Evolutionary conservation across 306 rosid genomes (phyloP).

Genomic region (Cucurbita maxima): DNA sequence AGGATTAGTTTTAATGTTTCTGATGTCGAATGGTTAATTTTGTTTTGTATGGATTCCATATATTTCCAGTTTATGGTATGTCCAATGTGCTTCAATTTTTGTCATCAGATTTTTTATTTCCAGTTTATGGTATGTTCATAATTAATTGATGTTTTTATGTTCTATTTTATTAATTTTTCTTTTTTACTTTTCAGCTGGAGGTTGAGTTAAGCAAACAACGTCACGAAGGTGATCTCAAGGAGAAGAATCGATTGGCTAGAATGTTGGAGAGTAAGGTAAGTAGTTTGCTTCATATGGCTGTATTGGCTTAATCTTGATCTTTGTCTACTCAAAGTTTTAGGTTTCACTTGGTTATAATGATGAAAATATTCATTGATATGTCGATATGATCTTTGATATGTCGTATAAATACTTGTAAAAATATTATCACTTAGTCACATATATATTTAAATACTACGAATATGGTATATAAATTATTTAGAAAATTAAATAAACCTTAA

Average conservation of each 20-base stretch:
- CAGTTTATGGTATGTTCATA: neutral
- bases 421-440: too few species aligned
- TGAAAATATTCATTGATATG: too few species aligned
- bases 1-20: neutral
- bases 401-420: too few species aligned
- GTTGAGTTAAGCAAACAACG: constrained; percentile 62
- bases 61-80: neutral
- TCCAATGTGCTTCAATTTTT: neutral
- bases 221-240: constrained; percentile 80
- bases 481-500: too few species aligned
- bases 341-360: neutral
- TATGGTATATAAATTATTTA: too few species aligned
- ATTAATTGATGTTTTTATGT: neutral
- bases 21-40: neutral
- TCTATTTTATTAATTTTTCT: neutral
- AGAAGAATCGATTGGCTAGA: constrained; percentile 62
- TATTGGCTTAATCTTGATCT: neutral
- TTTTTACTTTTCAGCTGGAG: constrained; percentile 53
- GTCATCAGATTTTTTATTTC: neutral
- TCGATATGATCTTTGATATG: too few species aligned
- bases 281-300: neutral
- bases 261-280: constrained; percentile 59
- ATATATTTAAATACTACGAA: too few species aligned
- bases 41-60: neutral
- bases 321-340: neutral